phyloP scores from a whole-genome alignment of 1,284 basidiomycete species.

The Malassezia slooffiae region DNA sequence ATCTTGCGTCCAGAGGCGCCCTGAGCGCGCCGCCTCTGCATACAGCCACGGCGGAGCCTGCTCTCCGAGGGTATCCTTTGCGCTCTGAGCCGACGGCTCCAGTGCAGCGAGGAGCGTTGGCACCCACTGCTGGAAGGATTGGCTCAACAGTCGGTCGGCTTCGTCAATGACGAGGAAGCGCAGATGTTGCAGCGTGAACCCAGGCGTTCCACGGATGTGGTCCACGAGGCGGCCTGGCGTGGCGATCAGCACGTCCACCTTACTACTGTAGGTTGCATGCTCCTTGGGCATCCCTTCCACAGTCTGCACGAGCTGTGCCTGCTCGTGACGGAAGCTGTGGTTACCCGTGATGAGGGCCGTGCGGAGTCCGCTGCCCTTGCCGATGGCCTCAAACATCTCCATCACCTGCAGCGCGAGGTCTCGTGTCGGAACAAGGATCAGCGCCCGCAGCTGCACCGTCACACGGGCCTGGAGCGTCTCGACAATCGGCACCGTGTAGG shows the following conservation, averaged over 20 bases:
- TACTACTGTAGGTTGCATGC: slow-evolving; percentile 5
- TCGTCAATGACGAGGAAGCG: slow-evolving; percentile 95
- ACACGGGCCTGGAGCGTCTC: slow-evolving; percentile 50
- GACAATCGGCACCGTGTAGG: slow-evolving; percentile 82
- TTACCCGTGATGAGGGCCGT: slow-evolving; percentile 51
- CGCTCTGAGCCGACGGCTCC: slow-evolving; percentile 3
- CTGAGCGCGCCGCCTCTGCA: background rate
- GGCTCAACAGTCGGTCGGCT: slow-evolving; percentile 83
- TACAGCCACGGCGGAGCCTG: background rate
- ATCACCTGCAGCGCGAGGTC: slow-evolving; percentile 88
- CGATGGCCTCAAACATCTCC: slow-evolving; percentile 67
- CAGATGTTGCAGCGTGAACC: slow-evolving; percentile 84
- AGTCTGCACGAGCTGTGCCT: slow-evolving; percentile 30
- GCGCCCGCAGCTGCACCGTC: slow-evolving; percentile 62
- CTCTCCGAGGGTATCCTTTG: background rate
- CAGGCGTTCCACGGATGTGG: slow-evolving; percentile 69
- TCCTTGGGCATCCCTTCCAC: background rate
- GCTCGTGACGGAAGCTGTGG: slow-evolving; percentile 43
- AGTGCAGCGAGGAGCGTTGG: slow-evolving; percentile 24
- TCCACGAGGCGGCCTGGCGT: slow-evolving; percentile 92
- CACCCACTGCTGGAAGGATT: slow-evolving; percentile 91
- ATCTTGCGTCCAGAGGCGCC: slow-evolving; percentile 9
- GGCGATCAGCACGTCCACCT: slow-evolving; percentile 80
- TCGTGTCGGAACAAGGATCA: slow-evolving; percentile 83
- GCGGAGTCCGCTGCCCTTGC: slow-evolving; percentile 72